Evolutionary conservation across 139 green algal species (phyloP).

Genomic region (Micractinium sp.): DNA sequence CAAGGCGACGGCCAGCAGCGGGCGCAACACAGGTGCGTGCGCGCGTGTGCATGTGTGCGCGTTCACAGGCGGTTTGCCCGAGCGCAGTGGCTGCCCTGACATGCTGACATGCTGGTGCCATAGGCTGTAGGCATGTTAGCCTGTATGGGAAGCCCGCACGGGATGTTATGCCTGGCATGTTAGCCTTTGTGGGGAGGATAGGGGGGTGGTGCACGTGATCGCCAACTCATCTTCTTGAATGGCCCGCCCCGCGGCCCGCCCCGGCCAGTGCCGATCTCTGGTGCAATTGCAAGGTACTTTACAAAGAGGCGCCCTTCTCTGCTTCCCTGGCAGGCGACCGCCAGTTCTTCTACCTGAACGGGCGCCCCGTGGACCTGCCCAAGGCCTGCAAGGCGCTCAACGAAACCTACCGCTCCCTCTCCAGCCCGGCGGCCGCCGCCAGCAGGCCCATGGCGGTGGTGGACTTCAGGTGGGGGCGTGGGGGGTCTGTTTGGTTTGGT

Average conservation of each 20-base stretch:
- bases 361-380: slow-evolving; percentile 91
- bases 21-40: slow-evolving; percentile 23
- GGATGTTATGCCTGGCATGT: no score
- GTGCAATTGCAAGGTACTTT: no score
- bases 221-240: background rate
- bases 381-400: slow-evolving; percentile 71
- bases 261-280: no score
- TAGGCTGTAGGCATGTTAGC: background rate
- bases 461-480: slow-evolving; percentile 55
- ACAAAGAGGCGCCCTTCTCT: no score
- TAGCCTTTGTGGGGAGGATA: no score
- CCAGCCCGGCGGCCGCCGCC: slow-evolving; percentile 42
- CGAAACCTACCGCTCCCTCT: slow-evolving; percentile 72
- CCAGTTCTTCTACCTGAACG: slow-evolving; percentile 96
- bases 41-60: background rate
- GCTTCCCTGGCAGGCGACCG: slow-evolving; percentile 49
- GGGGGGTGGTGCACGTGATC: background rate
- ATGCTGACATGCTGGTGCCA: background rate
- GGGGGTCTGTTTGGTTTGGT: no score
- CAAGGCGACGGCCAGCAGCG: slow-evolving; percentile 57
- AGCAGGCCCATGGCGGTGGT: slow-evolving; percentile 75
- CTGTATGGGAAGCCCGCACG: no score
- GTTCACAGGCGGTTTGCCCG: no score
- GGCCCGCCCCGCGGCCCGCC: background rate
- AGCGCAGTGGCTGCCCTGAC: no score